Conservation (phyloP, 768 basidiomycete species). For the Naganishia kalamii region DNA sequence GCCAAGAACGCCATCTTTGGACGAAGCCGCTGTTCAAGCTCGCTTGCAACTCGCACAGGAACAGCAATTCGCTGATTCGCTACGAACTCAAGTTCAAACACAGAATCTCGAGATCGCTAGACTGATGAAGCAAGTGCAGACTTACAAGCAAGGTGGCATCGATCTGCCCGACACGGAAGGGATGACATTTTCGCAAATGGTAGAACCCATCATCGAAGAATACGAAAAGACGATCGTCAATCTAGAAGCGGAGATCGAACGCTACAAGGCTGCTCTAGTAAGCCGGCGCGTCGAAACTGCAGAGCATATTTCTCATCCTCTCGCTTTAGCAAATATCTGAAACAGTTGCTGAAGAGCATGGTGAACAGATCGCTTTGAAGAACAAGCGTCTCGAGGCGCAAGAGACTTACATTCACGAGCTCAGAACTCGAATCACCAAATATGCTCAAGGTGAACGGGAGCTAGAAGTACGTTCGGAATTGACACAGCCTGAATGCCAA, state of each 20-base stretch:
- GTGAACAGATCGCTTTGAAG: conserved; percentile 51
- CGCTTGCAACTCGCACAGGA: conserved; percentile 68
- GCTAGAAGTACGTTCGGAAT: conserved; percentile 10
- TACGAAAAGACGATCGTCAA: conserved; percentile 95
- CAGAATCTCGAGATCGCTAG: conserved; percentile 40
- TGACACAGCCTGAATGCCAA: conserved; percentile 3
- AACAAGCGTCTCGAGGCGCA: conserved; percentile 79
- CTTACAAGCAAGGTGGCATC: background rate
- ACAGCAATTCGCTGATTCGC: conserved; percentile 21
- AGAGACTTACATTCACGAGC: conserved; percentile 64
- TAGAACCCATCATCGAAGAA: conserved; percentile 95
- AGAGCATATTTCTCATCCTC: background rate
- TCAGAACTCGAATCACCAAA: conserved; percentile 50
- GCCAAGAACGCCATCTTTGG: conserved; percentile 5
- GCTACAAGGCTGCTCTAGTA: conserved; percentile 72
- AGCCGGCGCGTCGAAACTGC: conserved; percentile 5
- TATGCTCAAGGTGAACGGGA: conserved; percentile 49
- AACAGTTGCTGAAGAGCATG: conserved; percentile 60
- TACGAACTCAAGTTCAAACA: conserved; percentile 35
- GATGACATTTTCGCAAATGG: conserved; percentile 50
- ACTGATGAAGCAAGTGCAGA: conserved; percentile 34
- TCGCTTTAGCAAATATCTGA: conserved; percentile 49
- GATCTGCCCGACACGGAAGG: conserved; percentile 24
- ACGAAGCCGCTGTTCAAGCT: conserved; percentile 62
- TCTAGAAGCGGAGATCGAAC: conserved; percentile 83